phyloP scores from a whole-genome alignment of 2,329 filamentous ascomycete genomes.

The Neofusicoccum cordaticola region DNA sequence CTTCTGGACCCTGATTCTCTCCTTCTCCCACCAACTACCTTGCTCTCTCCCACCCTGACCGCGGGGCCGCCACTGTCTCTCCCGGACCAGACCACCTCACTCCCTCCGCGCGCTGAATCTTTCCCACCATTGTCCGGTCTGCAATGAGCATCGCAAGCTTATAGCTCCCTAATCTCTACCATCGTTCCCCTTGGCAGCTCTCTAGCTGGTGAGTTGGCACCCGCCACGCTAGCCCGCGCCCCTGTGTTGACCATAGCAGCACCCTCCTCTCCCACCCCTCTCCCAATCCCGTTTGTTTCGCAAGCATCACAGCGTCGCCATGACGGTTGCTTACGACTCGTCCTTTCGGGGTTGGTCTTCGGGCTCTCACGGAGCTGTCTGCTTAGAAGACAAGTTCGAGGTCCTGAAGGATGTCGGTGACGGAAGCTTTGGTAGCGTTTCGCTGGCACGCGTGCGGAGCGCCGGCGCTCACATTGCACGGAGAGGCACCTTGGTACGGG shows the following conservation, averaged over 20 bases:
- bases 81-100: slow-evolving; percentile 14
- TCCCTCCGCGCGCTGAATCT: neutral
- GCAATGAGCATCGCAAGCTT: slow-evolving; percentile 24
- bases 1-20: slow-evolving; percentile 36
- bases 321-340: slow-evolving; percentile 75
- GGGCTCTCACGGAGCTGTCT: slow-evolving; percentile 48
- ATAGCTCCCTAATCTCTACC: slow-evolving; percentile 8
- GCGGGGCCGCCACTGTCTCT: slow-evolving; percentile 9
- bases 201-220: slow-evolving; percentile 14
- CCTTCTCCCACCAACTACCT: slow-evolving; percentile 10
- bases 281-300: neutral
- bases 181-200: slow-evolving; percentile 11
- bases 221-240: neutral
- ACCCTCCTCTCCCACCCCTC: neutral
- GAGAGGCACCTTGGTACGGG: slow-evolving; percentile 83
- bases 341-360: slow-evolving; percentile 64
- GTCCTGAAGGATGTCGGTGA: slow-evolving; percentile 97
- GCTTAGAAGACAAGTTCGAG: slow-evolving; percentile 90
- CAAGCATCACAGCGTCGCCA: slow-evolving; percentile 44
- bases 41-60: slow-evolving; percentile 5
- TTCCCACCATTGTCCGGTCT: slow-evolving; percentile 18
- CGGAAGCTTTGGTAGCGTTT: slow-evolving; percentile 96
- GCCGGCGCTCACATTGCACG: slow-evolving; percentile 86
- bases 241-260: slow-evolving; percentile 9
- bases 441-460: slow-evolving; percentile 83